phyloP scores from a whole-genome alignment of 768 basidiomycete genomes.

The Leccinum obscurum region DNA sequence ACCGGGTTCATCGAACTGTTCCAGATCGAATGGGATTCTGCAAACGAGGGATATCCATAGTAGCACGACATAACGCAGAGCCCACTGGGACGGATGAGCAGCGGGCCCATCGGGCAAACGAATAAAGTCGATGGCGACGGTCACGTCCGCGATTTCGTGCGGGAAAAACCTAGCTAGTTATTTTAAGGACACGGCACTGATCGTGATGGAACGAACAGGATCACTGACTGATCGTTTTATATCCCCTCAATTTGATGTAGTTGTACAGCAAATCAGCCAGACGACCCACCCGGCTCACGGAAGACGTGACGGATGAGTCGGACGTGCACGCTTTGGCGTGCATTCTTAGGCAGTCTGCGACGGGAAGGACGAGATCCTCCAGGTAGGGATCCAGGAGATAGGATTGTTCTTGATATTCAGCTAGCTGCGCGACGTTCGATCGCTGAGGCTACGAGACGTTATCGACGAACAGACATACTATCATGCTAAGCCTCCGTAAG shows the following conservation, averaged over 20 bases:
- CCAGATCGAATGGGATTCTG: slow-evolving; percentile 90
- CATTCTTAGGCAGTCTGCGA: slow-evolving; percentile 60
- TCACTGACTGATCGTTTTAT: slow-evolving; percentile 85
- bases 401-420: slow-evolving; percentile 89
- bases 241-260: slow-evolving; percentile 85
- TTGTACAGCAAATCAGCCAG: slow-evolving; percentile 68
- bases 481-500: slow-evolving; percentile 45
- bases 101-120: slow-evolving; percentile 44
- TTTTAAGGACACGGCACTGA: slow-evolving; percentile 19
- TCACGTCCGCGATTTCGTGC: slow-evolving; percentile 83
- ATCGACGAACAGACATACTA: slow-evolving; percentile 44
- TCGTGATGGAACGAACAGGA: slow-evolving; percentile 5
- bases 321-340: slow-evolving; percentile 47
- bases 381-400: slow-evolving; percentile 91
- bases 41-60: slow-evolving; percentile 94
- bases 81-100: slow-evolving; percentile 59
- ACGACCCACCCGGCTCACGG: slow-evolving; percentile 45
- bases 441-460: not conserved
- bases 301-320: slow-evolving; percentile 27
- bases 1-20: slow-evolving; percentile 73
- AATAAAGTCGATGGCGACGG: slow-evolving; percentile 70
- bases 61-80: slow-evolving; percentile 77
- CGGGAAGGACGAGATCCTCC: slow-evolving; percentile 74
- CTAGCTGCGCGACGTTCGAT: slow-evolving; percentile 52
- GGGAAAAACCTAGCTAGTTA: slow-evolving; percentile 87